Evolutionary conservation across 495 filamentous ascomycete genomes (phyloP), one percentile per base, ranked within the genome.

Genomic region (Hyaloscypha variabilis): DNA sequence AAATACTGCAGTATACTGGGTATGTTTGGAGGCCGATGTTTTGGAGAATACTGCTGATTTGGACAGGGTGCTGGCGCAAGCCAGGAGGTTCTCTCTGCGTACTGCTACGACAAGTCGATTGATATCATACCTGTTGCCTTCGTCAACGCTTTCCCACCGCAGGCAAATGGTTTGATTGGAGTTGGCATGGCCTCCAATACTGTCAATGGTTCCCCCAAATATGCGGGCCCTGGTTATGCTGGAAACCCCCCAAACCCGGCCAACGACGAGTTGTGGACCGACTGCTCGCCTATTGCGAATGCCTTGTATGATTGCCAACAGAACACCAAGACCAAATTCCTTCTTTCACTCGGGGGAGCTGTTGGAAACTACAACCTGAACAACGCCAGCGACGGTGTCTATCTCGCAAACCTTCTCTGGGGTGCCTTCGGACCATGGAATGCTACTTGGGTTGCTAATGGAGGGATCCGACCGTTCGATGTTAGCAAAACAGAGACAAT

Each of bases 51-150:
- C 29, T 34, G 50, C 66, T 52, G 42, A 42, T 39, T 66, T 53
- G 46, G 28, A 56, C 58, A 77, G 80, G 83, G 83, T 57, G 76
- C 83, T 74, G 83, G 81, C 31, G 62, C 72, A 1, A 66, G 75
- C 52, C 79, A 85, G 62, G 60, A 68, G 10, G 54, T 79, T 25
- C 80, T 92, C 1, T 69, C 73, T 26, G 77, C 82, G 39, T 87
- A 87, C 68, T 91, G 89, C 74, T 69, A 82, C 25, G 79, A 88
- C 49, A 72, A 81, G 0, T 77, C 74, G 11, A 77, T 89, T 62
- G 90, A 92, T 68, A 85, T 93, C 54, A 87, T 93, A 70, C 83
- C 85, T 55, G 67, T 92, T 30, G 88, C 78, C 0, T 93, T 92
- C 72, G 77, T 91, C 39, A 83, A 89, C 65, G 62, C 76, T 6